phyloP scores from a whole-genome alignment of 1,284 basidiomycete genomes.

The Lentinula novae-zelandiae region DNA sequence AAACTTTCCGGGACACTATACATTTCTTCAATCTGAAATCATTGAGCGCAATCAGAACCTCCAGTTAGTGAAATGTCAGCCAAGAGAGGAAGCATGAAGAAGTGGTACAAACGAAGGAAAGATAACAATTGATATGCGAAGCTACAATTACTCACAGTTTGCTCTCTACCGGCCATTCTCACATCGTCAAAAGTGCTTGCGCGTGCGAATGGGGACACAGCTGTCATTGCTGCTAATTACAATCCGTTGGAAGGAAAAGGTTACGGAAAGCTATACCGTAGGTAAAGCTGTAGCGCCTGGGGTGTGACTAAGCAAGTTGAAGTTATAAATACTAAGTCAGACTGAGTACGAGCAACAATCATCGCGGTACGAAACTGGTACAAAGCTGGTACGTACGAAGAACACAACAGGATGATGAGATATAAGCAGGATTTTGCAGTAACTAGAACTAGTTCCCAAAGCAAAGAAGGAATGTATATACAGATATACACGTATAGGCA shows the following conservation, averaged over 20 bases:
- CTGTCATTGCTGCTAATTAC: slow-evolving; percentile 39
- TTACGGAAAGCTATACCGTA: background rate
- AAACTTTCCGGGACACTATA: slow-evolving; percentile 97
- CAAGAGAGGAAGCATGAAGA: background rate
- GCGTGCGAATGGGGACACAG: slow-evolving; percentile 79
- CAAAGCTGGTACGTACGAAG: too few relatives aligned
- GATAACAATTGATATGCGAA: background rate
- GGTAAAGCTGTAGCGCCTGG: background rate
- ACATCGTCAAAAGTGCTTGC: slow-evolving; percentile 73
- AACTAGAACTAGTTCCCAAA: too few relatives aligned
- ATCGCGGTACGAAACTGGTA: background rate
- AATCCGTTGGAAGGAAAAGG: background rate
- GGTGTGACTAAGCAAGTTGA: background rate
- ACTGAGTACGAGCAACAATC: too few relatives aligned
- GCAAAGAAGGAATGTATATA: too few relatives aligned
- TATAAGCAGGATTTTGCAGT: too few relatives aligned
- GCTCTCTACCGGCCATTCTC: slow-evolving; percentile 65
- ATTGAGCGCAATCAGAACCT: background rate
- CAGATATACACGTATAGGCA: too few relatives aligned
- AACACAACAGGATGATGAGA: too few relatives aligned
- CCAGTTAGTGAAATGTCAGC: background rate
- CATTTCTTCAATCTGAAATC: slow-evolving; percentile 89
- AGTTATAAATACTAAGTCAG: too few relatives aligned
- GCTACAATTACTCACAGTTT: slow-evolving; percentile 60
- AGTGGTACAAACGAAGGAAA: background rate